Evolutionary conservation across 177 flowering plant species (phyloP).

Genomic region (Vitis hybrid): DNA sequence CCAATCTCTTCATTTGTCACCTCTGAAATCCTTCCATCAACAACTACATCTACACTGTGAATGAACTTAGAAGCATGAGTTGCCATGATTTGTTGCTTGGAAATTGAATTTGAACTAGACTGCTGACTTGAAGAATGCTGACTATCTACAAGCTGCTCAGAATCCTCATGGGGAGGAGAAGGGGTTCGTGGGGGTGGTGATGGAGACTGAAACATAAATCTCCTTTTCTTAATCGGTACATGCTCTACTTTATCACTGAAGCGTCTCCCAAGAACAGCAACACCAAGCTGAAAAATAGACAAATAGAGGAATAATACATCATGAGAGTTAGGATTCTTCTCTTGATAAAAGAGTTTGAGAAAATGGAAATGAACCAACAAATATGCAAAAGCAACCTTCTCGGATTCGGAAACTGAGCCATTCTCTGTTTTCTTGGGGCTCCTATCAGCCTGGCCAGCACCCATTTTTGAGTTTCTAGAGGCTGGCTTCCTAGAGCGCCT

Average conservation of each 20-base stretch:
- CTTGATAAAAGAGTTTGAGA: not conserved
- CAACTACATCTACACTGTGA: slow-evolving; percentile 11
- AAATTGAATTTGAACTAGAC: slow-evolving; percentile 10
- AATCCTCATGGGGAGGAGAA: slow-evolving; percentile 23
- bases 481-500: slow-evolving; percentile 52
- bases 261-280: slow-evolving; percentile 47
- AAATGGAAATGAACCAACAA: not conserved
- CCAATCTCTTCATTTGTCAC: slow-evolving; percentile 16
- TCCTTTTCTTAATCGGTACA: slow-evolving; percentile 80
- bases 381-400: slow-evolving; percentile 45
- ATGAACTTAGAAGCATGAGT: slow-evolving; percentile 10
- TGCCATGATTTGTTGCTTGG: slow-evolving; percentile 2
- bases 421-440: slow-evolving; percentile 6
- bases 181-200: slow-evolving; percentile 43
- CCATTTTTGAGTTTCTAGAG: slow-evolving; percentile 20
- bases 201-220: slow-evolving; percentile 40
- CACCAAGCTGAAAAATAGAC: slow-evolving; percentile 50
- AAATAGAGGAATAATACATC: not conserved
- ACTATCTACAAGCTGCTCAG: slow-evolving; percentile 15
- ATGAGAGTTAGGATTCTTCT: not conserved
- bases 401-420: slow-evolving; percentile 56
- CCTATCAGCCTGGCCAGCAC: slow-evolving; percentile 20
- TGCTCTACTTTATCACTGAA: slow-evolving; percentile 50
- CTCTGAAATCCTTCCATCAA: slow-evolving; percentile 11
- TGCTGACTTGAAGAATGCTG: slow-evolving; percentile 17